Base-by-base conservation (phyloP, 2,329 filamentous ascomycete genomes). In the Cordyceps militaris region DNA sequence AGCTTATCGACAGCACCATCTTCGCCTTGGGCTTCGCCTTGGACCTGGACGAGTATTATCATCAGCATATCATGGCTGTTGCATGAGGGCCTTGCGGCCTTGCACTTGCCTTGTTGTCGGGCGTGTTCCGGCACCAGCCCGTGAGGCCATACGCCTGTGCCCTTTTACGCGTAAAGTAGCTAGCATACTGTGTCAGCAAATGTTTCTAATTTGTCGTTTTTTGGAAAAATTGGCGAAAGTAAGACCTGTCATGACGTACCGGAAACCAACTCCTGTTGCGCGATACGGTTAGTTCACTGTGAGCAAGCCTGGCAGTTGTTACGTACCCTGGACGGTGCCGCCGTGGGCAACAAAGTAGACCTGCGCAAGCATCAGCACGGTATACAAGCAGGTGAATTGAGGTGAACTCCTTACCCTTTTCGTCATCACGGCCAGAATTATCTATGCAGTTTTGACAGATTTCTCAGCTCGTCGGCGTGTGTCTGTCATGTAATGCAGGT, bases 21-120 rank as follows among this genome's bases (percentile, higher is more conserved):
- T 2, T 81, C 77, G 30, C 91, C 92, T 69, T 97, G 93, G 5
- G 87, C 91, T 73, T 97, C 92, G 26, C 93, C 93, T 67, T 90
- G 84, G 48, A 97, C 92, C 90, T 96, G 47, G 51, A 19, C 9
- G 7, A 19, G 19, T 16, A 8, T 21, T n/a, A 13, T 28, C 21
- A 3, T 54, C 11, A 46, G 46, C 13, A 32, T 26, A 24, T 28
- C 61, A 65, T 63, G 53, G 59, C 50, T 46, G 19, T 16, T 51
- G 10, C 24, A 10, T 5, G 9, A 1, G 8, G 5, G 11, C 24
- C 0, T 5, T 36, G 34, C n/a, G n/a, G n/a, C n/a, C n/a, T n/a
- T 36, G 19, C 10, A 16, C n/a, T 28, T 43, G 79, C 83, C 72
- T 83, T 84, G 61, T 79, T 77, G 59, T 81, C 75, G 1, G 73